Evolutionary conservation across 352 stramenopile genomes (phyloP).

Genomic region (Phytopythium delawarense): DNA sequence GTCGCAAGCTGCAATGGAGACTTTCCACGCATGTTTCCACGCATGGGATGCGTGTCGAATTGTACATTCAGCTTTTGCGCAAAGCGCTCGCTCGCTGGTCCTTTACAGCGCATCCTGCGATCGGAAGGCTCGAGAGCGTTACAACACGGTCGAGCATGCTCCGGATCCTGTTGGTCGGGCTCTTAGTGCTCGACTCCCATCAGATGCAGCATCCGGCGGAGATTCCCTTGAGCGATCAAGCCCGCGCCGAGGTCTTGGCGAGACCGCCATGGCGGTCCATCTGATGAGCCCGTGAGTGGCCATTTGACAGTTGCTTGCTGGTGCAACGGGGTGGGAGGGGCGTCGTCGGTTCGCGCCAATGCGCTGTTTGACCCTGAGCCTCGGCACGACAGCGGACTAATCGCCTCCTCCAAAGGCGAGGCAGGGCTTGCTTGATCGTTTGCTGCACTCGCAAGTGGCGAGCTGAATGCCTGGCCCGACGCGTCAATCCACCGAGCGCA

Average conservation of each 20-base stretch:
- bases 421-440: not conserved
- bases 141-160: too few species aligned
- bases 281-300: too few species aligned
- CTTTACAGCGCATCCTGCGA: constrained; percentile 1
- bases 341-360: constrained; percentile 1
- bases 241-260: too few species aligned
- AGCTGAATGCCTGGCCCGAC: too few species aligned
- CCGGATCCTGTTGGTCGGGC: too few species aligned
- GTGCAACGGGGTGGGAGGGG: not conserved
- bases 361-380: not conserved
- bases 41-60: not conserved
- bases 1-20: not conserved
- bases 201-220: too few species aligned
- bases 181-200: too few species aligned
- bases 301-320: not conserved
- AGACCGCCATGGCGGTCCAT: too few species aligned
- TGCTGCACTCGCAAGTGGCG: not conserved
- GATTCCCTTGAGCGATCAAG: too few species aligned
- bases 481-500: not conserved
- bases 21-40: not conserved
- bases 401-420: not conserved
- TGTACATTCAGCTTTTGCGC: not conserved
- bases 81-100: not conserved
- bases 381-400: not conserved
- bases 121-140: not conserved